Conservation (phyloP, 106 monocot species). For the Allium fistulosum region DNA sequence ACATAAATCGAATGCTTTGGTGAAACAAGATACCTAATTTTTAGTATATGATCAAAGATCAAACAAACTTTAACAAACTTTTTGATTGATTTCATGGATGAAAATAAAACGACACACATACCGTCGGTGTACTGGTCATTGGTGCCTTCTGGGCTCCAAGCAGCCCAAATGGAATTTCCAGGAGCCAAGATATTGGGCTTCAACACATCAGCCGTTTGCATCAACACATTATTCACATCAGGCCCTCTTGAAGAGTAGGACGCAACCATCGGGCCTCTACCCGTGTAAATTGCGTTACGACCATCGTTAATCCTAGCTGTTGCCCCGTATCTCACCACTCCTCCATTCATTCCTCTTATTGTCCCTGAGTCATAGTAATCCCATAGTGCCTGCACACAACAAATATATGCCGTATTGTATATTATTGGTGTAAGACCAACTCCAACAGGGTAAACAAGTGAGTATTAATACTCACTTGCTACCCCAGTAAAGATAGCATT, state of each 20-base stretch:
- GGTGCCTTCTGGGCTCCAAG: slow-evolving; percentile 61
- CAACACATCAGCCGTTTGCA: slow-evolving; percentile 61
- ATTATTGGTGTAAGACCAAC: neutral
- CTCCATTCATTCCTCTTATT: slow-evolving; percentile 19
- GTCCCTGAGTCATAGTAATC: slow-evolving; percentile 57
- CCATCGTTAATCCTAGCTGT: slow-evolving; percentile 48
- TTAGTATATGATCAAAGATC: too few species aligned
- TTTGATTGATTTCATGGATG: too few species aligned
- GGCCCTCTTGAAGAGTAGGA: slow-evolving; percentile 75
- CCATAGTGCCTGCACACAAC: slow-evolving; percentile 29
- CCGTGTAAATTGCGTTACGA: slow-evolving; percentile 42
- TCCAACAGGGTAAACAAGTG: too few species aligned
- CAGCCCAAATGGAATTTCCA: slow-evolving; percentile 62
- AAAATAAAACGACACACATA: neutral
- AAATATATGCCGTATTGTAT: neutral
- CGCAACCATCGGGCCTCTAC: slow-evolving; percentile 38
- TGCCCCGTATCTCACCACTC: slow-evolving; percentile 31
- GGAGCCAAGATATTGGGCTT: slow-evolving; percentile 79
- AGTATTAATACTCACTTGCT: too few species aligned
- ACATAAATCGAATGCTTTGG: too few species aligned
- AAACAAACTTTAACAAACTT: too few species aligned
- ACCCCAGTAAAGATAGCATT: too few species aligned
- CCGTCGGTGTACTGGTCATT: slow-evolving; percentile 28
- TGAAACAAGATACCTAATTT: too few species aligned
- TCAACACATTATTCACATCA: slow-evolving; percentile 42